Conservation (phyloP, 805 yeast genomes). For the Cyberlindnera lachancei region DNA sequence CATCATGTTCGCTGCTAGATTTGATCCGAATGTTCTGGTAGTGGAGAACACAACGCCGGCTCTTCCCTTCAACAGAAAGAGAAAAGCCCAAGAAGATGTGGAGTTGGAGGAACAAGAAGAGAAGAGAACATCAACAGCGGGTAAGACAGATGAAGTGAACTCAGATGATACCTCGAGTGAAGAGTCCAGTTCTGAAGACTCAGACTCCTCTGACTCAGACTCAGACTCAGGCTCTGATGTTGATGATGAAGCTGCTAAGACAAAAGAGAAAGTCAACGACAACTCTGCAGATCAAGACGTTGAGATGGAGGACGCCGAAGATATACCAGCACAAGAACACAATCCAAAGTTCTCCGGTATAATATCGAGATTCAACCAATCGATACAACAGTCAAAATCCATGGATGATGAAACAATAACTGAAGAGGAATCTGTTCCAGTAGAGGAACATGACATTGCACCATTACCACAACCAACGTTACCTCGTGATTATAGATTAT, state of each 20-base stretch:
- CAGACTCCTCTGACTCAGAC: too few species aligned
- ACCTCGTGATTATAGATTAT: constrained; percentile 42
- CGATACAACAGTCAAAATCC: constrained; percentile 23
- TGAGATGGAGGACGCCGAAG: constrained; percentile 8
- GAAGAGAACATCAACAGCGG: constrained; percentile 11
- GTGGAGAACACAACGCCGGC: not conserved
- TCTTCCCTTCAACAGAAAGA: constrained; percentile 8
- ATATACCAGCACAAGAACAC: constrained; percentile 14
- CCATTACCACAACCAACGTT: constrained; percentile 84
- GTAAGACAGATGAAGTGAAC: constrained; percentile 15
- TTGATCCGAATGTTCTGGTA: constrained; percentile 42
- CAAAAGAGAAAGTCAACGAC: constrained; percentile 2
- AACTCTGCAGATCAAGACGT: constrained; percentile 6
- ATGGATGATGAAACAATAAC: constrained; percentile 9
- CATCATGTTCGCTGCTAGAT: constrained; percentile 55
- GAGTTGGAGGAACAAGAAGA: constrained; percentile 2
- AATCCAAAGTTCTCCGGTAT: constrained; percentile 42
- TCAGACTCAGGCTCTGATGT: not conserved
- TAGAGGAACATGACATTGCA: constrained; percentile 37
- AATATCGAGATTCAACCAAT: constrained; percentile 44
- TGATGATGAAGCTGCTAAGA: constrained; percentile 6
- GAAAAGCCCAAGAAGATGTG: constrained; percentile 7
- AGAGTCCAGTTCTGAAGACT: not conserved
- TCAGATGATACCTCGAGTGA: not conserved
- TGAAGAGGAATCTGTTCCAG: constrained; percentile 17